These are phyloP conservation scores for Sodiomyces alkalinus DNA, from an alignment of 2,329 filamentous ascomycete genomes.

Conservation along the genomic window DNA sequence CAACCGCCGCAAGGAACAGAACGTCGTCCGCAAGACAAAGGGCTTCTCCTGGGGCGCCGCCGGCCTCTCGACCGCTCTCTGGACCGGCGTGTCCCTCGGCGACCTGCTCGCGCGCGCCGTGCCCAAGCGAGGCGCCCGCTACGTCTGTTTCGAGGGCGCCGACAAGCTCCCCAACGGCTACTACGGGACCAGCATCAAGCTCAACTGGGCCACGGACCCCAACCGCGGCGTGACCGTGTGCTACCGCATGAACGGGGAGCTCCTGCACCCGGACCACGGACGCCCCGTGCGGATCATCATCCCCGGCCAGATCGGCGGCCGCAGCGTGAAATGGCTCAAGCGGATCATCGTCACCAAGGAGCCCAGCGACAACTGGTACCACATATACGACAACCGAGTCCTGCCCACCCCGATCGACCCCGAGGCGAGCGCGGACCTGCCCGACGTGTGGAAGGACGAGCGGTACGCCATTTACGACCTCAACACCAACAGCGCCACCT, in stretches of 20 bases:
- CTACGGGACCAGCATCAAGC: constrained; percentile 76
- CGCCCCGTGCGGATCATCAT: constrained; percentile 71
- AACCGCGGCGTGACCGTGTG: constrained; percentile 77
- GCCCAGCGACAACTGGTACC: constrained; percentile 88
- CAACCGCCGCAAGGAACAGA: constrained; percentile 86
- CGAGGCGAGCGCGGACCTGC: constrained; percentile 59
- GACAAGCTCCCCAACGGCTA: constrained; percentile 78
- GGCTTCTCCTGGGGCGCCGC: constrained; percentile 90
- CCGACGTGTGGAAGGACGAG: constrained; percentile 74
- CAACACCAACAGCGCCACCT: constrained; percentile 72
- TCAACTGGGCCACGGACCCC: constrained; percentile 76
- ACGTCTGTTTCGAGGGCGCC: constrained; percentile 83
- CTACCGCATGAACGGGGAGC: constrained; percentile 80
- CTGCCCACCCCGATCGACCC: constrained; percentile 76
- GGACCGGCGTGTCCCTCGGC: constrained; percentile 65
- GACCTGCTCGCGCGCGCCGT: constrained; percentile 55
- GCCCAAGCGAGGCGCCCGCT: constrained; percentile 56
- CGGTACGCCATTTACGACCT: constrained; percentile 88
- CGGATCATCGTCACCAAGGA: constrained; percentile 60
- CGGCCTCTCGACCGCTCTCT: constrained; percentile 73
- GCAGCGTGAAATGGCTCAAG: constrained; percentile 89
- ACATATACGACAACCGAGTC: constrained; percentile 86
- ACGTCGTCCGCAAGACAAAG: constrained; percentile 77
- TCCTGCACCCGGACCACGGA: constrained; percentile 69
- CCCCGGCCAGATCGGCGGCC: constrained; percentile 79